Conservation (phyloP, 164 flowering plant genomes). For the Vitis rotundifolia region DNA sequence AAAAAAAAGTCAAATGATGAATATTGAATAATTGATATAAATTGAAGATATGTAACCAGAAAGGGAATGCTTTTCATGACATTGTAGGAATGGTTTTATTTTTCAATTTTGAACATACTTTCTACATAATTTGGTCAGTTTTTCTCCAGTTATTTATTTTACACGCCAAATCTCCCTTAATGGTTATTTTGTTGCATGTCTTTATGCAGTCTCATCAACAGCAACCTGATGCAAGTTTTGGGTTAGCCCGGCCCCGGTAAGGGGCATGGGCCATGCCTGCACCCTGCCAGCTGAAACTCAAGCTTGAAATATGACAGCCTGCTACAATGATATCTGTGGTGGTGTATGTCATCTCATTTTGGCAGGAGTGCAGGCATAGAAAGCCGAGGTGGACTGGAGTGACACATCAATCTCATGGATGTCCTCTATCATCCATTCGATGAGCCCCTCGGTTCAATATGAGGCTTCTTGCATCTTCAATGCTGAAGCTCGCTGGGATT, state of each 20-base stretch:
- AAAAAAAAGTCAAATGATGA: too few species aligned
- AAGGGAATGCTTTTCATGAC: too few species aligned
- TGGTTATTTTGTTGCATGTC: background rate
- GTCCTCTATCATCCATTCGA: slow-evolving; percentile 14
- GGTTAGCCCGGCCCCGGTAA: slow-evolving; percentile 99
- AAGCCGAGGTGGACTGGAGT: slow-evolving; percentile 43
- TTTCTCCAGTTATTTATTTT: too few species aligned
- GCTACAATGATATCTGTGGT: background rate
- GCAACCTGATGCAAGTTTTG: slow-evolving; percentile 86
- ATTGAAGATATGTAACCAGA: too few species aligned
- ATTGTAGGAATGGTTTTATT: too few species aligned
- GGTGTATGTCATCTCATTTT: slow-evolving; percentile 16
- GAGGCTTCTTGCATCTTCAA: slow-evolving; percentile 35
- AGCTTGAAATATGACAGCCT: slow-evolving; percentile 14
- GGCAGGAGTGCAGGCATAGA: slow-evolving; percentile 81
- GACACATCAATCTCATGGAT: slow-evolving; percentile 6
- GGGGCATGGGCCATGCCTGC: slow-evolving; percentile 99
- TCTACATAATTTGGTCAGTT: too few species aligned
- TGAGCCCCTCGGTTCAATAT: slow-evolving; percentile 30
- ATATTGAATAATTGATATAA: too few species aligned
- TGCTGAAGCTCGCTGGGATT: background rate
- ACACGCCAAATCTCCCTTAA: background rate
- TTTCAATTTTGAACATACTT: too few species aligned
- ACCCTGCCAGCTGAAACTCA: slow-evolving; percentile 46
- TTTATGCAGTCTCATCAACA: slow-evolving; percentile 80